These are phyloP conservation scores for Leishmania mexicana DNA, from an alignment of 208 protist genomes.

Conservation along the genomic window DNA sequence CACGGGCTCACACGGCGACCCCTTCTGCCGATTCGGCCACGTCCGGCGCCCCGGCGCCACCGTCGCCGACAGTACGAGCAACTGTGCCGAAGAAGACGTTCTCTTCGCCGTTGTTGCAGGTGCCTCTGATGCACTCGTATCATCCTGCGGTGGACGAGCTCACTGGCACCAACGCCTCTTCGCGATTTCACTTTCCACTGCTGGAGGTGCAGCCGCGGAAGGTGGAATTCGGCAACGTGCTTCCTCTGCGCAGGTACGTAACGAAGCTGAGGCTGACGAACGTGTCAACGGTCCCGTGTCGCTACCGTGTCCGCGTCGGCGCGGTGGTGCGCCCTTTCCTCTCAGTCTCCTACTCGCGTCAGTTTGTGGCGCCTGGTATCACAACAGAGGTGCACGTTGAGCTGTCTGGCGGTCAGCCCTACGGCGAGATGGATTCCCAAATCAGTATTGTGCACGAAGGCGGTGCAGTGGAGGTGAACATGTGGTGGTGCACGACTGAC, in stretches of 20 bases:
- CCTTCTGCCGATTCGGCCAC: background rate
- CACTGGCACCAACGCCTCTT: constrained; percentile 27
- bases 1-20: background rate
- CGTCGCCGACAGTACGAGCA: background rate
- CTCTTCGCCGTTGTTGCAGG: background rate
- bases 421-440: constrained; percentile 32
- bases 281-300: constrained; percentile 79
- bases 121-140: constrained; percentile 39
- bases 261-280: constrained; percentile 61
- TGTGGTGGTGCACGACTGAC: constrained; percentile 45
- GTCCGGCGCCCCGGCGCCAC: background rate
- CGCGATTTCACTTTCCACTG: constrained; percentile 20
- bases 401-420: constrained; percentile 57
- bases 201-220: constrained; percentile 27
- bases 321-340: constrained; percentile 34
- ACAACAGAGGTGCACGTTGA: constrained; percentile 53
- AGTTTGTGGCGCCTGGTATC: constrained; percentile 80
- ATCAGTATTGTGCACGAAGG: constrained; percentile 57
- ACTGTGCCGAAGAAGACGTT: background rate
- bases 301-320: constrained; percentile 61
- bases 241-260: constrained; percentile 48
- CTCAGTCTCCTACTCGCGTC: constrained; percentile 56
- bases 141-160: constrained; percentile 1
- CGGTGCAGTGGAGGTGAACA: constrained; percentile 29
- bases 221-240: constrained; percentile 61